Base-by-base conservation (phyloP, 371 early-diverging fungal species). In the Lichtheimia corymbifera region DNA sequence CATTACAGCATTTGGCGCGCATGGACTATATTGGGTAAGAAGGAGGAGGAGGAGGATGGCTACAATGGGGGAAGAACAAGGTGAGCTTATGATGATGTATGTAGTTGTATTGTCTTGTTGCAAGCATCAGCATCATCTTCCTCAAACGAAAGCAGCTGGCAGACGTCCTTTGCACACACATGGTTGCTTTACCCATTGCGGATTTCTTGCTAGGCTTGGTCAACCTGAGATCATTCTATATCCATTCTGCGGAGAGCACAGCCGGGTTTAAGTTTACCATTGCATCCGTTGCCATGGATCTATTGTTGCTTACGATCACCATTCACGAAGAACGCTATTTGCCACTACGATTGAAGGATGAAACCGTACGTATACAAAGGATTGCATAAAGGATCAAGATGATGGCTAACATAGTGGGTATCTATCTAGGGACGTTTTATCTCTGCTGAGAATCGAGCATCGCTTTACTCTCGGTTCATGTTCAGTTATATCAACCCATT, bases 361-460 rank as follows among this genome's bases (percentile, higher is more conserved):
- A 79, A 52, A 55, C 64, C 2, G 75, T 71, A 71, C 56, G 69
- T 56, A 59, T 61, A 55, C 76, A 79, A 70, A 72, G 0, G 69
- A 73, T 45, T 28, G 28, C 7, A 1, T 28, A 65, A 68, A 3
- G 65, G 80, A 70, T n/a, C n/a, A n/a, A 70, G 1, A 7, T 5
- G 35, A 35, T 11, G 6, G 35, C 35, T 35, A 11, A 35, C 11
- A 35, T 35, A 11, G 2, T 35, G 6, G 35, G 11, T 22, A 1
- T n/a, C 1, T 43, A 47, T 47, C 7, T 20, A 47, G 47, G 47
- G 47, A n/a, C 47, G 47, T 5, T n/a, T 47, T 47, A n/a, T n/a
- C n/a, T 47, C 47, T n/a, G 18, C 47, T 20, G 47, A 47, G 20
- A 18, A 47, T 47, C 47, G 47, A n/a, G 47, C 47, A 6, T 47